phyloP scores from a whole-genome alignment of 768 basidiomycete genomes.

The Trametes cinnabarina region DNA sequence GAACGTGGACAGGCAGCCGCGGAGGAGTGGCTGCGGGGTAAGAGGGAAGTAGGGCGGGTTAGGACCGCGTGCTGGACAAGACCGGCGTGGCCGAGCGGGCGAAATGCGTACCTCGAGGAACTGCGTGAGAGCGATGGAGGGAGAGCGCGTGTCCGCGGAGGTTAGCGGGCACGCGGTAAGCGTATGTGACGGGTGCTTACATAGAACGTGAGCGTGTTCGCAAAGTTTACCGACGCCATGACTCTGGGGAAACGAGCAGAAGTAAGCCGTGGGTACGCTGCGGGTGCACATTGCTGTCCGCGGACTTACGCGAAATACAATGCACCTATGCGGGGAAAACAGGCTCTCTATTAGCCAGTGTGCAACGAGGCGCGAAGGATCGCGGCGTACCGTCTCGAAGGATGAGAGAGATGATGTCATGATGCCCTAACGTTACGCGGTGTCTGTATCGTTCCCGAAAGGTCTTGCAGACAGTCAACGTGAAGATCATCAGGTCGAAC shows the following conservation, averaged over 20 bases:
- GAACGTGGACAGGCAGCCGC: conserved; percentile 49
- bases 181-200: conserved; percentile 20
- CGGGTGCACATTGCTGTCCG: neutral
- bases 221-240: conserved; percentile 50
- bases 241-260: conserved; percentile 33
- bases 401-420: conserved; percentile 40
- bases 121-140: conserved; percentile 3
- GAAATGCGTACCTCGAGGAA: conserved; percentile 21
- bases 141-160: neutral
- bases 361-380: neutral
- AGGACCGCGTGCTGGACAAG: neutral
- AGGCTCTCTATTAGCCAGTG: neutral
- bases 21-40: conserved; percentile 39
- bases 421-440: conserved; percentile 23
- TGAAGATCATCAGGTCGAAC: conserved; percentile 48
- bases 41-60: neutral
- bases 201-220: conserved; percentile 46
- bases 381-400: conserved; percentile 47
- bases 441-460: conserved; percentile 32
- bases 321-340: conserved; percentile 36
- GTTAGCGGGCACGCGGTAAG: neutral
- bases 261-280: conserved; percentile 1
- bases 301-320: conserved; percentile 52
- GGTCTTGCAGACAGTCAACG: conserved; percentile 47
- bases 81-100: conserved; percentile 28